These are phyloP conservation scores for Arthrobotrys pseudoclavata DNA, from an alignment of 2,329 filamentous ascomycete genomes.

Conservation along the genomic window DNA sequence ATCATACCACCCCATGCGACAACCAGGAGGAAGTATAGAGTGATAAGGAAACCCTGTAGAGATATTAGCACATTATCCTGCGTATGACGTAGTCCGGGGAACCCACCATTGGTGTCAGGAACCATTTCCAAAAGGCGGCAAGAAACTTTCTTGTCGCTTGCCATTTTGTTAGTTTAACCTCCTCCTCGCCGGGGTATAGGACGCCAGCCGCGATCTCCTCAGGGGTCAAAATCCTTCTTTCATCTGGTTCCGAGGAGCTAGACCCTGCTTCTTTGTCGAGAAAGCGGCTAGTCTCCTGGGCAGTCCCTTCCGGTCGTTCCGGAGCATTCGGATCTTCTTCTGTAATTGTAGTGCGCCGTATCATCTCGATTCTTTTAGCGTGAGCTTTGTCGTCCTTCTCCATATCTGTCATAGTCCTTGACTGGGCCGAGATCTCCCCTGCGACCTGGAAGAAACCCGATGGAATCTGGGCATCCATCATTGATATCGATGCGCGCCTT, in stretches of 20 bases:
- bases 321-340: slow-evolving; percentile 63
- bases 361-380: slow-evolving; percentile 44
- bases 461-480: slow-evolving; percentile 50
- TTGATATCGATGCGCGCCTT: slow-evolving; percentile 50
- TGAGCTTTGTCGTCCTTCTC: slow-evolving; percentile 49
- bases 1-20: slow-evolving; percentile 94
- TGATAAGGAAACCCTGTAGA: slow-evolving; percentile 77
- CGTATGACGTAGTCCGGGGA: background rate
- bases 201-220: slow-evolving; percentile 76
- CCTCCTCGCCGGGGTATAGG: slow-evolving; percentile 73
- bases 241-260: slow-evolving; percentile 26
- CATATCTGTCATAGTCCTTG: slow-evolving; percentile 55
- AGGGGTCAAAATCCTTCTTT: slow-evolving; percentile 64
- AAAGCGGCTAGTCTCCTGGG: slow-evolving; percentile 62
- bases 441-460: slow-evolving; percentile 56
- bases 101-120: slow-evolving; percentile 74
- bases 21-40: slow-evolving; percentile 82
- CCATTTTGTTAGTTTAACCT: slow-evolving; percentile 69
- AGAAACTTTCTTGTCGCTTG: slow-evolving; percentile 73
- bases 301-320: slow-evolving; percentile 59
- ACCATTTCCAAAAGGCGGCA: slow-evolving; percentile 78
- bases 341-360: slow-evolving; percentile 59
- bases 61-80: slow-evolving; percentile 12
- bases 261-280: slow-evolving; percentile 39
- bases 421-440: slow-evolving; percentile 61